Conservation (phyloP, 116 monocot species). For the Phalaenopsis hybrid region DNA sequence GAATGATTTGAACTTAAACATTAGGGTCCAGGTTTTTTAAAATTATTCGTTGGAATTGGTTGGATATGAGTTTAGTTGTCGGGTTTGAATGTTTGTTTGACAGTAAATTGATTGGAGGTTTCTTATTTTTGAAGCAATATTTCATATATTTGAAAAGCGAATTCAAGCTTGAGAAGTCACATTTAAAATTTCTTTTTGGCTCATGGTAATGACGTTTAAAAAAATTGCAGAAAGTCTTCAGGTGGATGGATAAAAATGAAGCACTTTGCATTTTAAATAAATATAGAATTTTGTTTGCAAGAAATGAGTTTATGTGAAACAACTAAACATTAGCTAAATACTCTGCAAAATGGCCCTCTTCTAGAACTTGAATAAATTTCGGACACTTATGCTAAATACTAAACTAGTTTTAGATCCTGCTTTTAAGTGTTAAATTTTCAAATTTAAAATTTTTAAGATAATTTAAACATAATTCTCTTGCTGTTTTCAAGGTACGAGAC, state of each 20-base stretch:
- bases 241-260: neutral
- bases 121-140: neutral
- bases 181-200: neutral
- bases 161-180: neutral
- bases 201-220: neutral
- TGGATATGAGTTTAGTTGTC: neutral
- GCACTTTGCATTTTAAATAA: neutral
- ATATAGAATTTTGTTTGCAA: neutral
- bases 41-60: neutral
- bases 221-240: neutral
- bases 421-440: neutral
- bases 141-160: neutral
- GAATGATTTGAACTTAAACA: neutral
- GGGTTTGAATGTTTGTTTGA: neutral
- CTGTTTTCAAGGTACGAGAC: conserved; percentile 51
- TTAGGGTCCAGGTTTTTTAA: neutral
- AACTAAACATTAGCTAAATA: neutral
- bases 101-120: neutral
- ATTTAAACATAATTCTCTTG: neutral
- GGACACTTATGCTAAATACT: neutral
- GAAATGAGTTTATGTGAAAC: neutral
- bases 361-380: neutral
- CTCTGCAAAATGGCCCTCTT: neutral
- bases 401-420: neutral
- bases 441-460: neutral